Evolutionary conservation across 768 basidiomycete species (phyloP), one percentile per base, ranked within the genome.

Genomic region (Hypholoma fasciculare): DNA sequence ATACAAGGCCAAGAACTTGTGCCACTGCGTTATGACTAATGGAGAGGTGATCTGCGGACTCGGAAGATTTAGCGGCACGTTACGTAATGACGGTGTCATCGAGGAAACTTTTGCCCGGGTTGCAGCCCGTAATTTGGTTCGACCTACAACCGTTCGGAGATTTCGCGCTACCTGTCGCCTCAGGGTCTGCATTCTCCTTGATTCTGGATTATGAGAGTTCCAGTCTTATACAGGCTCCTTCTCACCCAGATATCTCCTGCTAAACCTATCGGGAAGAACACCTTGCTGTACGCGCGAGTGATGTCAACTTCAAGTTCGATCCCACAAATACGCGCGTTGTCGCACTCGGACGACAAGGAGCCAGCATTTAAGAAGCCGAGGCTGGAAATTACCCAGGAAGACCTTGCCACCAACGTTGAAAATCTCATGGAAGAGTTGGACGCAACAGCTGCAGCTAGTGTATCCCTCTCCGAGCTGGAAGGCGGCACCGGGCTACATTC

Each of bases 311-410:
- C 60, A 44, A 56, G 52, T 26, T 59, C 60, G 8, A 50, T 67
- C 20, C 66, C 66, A 14, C 67, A 68, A 56, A 55, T 61, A 11
- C 65, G 65, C 48, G 49, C 61, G 1, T 34, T 66, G 34, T 54
- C 55, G 17, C 60, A 63, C 19, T 46, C 56, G n/a, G 63, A 59
- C 30, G 50, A 37, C 7, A 61, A 63, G 14, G 63, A 57, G 1
- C 65, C 65, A 6, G 59, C 38, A 4, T 40, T 62, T 19, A 66
- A 66, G 53, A 66, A 61, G 23, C 56, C 49, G 20, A 58, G 57
- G 13, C 30, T 60, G 36, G 59, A 60, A 44, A 40, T 43, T 16
- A 20, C 20, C n/a, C 7, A 34, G 13, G 30, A 44, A 43, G 38
- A 49, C 19, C 1, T 54, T 13, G 1, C 39, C 11, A 52, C n/a